phyloP scores from a whole-genome alignment of 2,329 filamentous ascomycete species.

The Xylariaceae sp. region DNA sequence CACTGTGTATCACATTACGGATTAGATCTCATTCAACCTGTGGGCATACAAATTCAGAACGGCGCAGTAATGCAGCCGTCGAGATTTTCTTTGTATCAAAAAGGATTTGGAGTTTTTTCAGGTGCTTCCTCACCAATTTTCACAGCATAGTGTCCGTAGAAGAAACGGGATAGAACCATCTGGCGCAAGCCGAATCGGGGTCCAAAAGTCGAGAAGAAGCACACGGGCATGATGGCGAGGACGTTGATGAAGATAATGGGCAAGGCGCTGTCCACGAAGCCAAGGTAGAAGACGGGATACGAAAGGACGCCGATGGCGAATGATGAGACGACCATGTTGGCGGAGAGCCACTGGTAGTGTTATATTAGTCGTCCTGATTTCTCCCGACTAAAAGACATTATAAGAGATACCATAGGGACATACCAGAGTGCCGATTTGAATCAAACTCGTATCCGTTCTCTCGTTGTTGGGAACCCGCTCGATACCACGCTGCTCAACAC shows the following conservation, averaged over 20 bases:
- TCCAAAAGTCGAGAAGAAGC: slow-evolving; percentile 74
- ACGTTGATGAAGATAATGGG: slow-evolving; percentile 73
- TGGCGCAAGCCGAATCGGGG: slow-evolving; percentile 71
- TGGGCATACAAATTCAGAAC: too few species aligned
- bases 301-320: slow-evolving; percentile 72
- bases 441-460: slow-evolving; percentile 59
- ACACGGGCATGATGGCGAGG: slow-evolving; percentile 67
- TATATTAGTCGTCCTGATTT: background rate
- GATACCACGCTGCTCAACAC: slow-evolving; percentile 71
- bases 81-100: too few species aligned
- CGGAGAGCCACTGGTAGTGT: slow-evolving; percentile 61
- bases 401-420: slow-evolving; percentile 22
- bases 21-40: too few species aligned
- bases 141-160: slow-evolving; percentile 68
- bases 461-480: slow-evolving; percentile 70
- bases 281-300: slow-evolving; percentile 63
- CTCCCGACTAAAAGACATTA: background rate
- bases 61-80: too few species aligned
- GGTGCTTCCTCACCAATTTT: slow-evolving; percentile 54
- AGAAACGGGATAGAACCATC: slow-evolving; percentile 76
- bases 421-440: slow-evolving; percentile 70
- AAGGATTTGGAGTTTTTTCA: slow-evolving; percentile 1
- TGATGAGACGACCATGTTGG: slow-evolving; percentile 73
- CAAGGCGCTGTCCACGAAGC: slow-evolving; percentile 69
- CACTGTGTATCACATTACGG: slow-evolving; percentile 39